phyloP scores from a whole-genome alignment of 2,329 filamentous ascomycete species.

The Ilyonectria destructans region DNA sequence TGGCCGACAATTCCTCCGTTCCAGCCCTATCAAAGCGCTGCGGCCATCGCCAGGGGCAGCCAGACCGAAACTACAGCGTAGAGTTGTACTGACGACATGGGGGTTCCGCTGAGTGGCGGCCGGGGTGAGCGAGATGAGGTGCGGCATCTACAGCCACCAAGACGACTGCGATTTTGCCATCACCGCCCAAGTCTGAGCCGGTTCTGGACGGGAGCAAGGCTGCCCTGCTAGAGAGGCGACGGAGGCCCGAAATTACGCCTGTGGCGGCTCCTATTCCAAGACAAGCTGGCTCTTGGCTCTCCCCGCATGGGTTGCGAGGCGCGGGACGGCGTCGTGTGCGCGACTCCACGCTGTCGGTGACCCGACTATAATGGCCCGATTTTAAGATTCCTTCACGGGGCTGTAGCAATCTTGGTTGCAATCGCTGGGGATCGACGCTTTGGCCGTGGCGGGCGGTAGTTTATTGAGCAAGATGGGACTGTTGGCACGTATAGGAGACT shows the following conservation, averaged over 20 bases:
- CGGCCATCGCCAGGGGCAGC: conserved; percentile 32
- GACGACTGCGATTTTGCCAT: conserved; percentile 23
- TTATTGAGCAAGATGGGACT: conserved; percentile 24
- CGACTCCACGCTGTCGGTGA: conserved; percentile 34
- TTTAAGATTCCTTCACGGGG: conserved; percentile 35
- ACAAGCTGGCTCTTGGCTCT: conserved; percentile 13
- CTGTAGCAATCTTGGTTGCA: conserved; percentile 31
- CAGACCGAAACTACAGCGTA: neutral
- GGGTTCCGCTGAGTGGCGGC: conserved; percentile 17
- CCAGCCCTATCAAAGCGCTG: conserved; percentile 44
- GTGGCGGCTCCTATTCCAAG: conserved; percentile 12
- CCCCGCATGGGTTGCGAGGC: neutral
- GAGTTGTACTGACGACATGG: conserved; percentile 10
- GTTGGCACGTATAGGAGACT: conserved; percentile 34
- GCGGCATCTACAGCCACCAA: conserved; percentile 31
- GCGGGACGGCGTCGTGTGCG: conserved; percentile 30
- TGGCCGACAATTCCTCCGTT: neutral
- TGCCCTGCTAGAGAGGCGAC: conserved; percentile 8
- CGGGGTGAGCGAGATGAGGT: conserved; percentile 47
- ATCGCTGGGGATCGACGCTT: conserved; percentile 38
- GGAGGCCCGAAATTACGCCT: conserved; percentile 35
- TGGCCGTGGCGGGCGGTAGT: conserved; percentile 30
- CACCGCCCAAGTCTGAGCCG: conserved; percentile 6
- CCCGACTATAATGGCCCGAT: conserved; percentile 9
- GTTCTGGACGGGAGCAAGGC: conserved; percentile 5